These are phyloP conservation scores for Emmonsiellopsis sp. DNA, from an alignment of 2,329 filamentous ascomycete genomes.

Conservation along the genomic window DNA sequence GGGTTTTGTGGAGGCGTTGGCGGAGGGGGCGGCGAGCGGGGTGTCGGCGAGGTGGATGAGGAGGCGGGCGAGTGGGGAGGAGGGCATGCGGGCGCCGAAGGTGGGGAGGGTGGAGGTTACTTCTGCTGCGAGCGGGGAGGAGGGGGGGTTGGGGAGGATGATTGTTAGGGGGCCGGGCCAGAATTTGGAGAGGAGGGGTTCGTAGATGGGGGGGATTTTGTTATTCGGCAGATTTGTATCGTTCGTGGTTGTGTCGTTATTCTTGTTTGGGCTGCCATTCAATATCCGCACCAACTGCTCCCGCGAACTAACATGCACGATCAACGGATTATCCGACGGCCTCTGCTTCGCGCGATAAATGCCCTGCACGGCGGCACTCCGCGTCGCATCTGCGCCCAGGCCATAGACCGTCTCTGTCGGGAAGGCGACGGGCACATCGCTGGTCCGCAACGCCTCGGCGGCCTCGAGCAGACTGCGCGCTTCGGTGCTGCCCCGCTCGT, in stretches of 20 bases:
- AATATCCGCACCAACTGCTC: conserved; percentile 63
- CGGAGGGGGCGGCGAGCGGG: conserved; percentile 83
- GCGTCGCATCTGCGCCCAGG: conserved; percentile 88
- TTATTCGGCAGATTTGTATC: conserved; percentile 2
- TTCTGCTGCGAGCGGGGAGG: conserved; percentile 70
- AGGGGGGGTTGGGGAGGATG: conserved; percentile 65
- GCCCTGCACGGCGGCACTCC: conserved; percentile 72
- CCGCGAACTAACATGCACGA: conserved; percentile 80
- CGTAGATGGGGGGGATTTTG: conserved; percentile 64
- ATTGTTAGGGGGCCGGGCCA: conserved; percentile 96
- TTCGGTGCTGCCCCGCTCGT: conserved; percentile 33
- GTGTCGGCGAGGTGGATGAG: conserved; percentile 71
- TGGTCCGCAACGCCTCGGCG: conserved; percentile 55
- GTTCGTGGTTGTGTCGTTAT: background rate
- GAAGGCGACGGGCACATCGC: conserved; percentile 76
- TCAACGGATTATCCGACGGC: conserved; percentile 89
- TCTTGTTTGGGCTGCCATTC: conserved; percentile 8
- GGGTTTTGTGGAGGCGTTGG: conserved; percentile 88
- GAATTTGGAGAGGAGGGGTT: conserved; percentile 67
- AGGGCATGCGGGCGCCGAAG: conserved; percentile 86
- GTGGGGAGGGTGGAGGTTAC: conserved; percentile 78
- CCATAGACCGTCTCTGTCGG: conserved; percentile 98
- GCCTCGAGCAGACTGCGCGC: conserved; percentile 52
- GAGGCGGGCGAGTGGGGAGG: conserved; percentile 71
- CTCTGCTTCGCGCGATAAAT: conserved; percentile 88